Evolutionary conservation across 441 rosid species (phyloP).

Genomic region (Macaranga tanarius): DNA sequence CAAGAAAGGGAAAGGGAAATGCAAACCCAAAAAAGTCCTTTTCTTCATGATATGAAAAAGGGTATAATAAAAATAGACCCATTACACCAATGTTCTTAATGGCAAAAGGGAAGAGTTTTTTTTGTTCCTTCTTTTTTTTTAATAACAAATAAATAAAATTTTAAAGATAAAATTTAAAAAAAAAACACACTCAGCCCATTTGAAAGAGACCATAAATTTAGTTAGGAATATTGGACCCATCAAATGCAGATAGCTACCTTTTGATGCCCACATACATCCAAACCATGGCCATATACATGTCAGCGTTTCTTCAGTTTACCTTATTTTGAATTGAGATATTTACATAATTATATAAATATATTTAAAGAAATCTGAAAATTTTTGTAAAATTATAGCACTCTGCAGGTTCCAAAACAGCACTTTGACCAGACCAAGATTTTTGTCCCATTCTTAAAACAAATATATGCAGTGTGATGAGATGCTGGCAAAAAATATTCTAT

Average conservation of each 20-base stretch:
- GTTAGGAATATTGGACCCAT: slow-evolving; percentile 60
- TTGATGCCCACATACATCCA: slow-evolving; percentile 32
- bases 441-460: slow-evolving; percentile 36
- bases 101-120: slow-evolving; percentile 14
- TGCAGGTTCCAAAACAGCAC: slow-evolving; percentile 28
- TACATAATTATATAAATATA: not conserved
- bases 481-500: slow-evolving; percentile 1
- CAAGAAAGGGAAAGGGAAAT: slow-evolving; percentile 44
- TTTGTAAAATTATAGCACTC: slow-evolving; percentile 12
- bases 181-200: slow-evolving; percentile 25
- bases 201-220: slow-evolving; percentile 52
- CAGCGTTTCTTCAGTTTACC: slow-evolving; percentile 21
- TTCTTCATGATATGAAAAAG: slow-evolving; percentile 31
- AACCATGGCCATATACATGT: slow-evolving; percentile 18
- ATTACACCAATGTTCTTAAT: slow-evolving; percentile 11
- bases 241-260: slow-evolving; percentile 34
- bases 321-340: not conserved
- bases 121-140: too few relatives aligned
- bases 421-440: slow-evolving; percentile 51
- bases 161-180: slow-evolving; percentile 2
- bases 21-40: slow-evolving; percentile 43
- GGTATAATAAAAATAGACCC: slow-evolving; percentile 45
- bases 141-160: too few relatives aligned
- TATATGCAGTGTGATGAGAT: slow-evolving; percentile 9
- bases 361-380: not conserved